Base-by-base conservation (phyloP, 768 basidiomycete genomes). In the Lyophyllum shimeji region DNA sequence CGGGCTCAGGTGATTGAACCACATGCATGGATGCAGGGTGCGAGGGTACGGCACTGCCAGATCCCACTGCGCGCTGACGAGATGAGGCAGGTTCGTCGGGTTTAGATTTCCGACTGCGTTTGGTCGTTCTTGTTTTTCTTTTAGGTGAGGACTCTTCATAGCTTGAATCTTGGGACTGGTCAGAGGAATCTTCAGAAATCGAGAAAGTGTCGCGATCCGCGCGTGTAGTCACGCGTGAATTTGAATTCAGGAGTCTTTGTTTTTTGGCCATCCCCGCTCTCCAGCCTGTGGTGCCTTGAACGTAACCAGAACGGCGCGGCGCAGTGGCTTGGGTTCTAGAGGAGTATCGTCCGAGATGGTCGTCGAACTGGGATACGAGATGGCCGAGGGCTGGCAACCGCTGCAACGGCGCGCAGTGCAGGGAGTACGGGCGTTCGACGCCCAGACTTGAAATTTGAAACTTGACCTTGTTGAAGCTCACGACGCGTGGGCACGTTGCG, bases 1-100 rank as follows among this genome's bases (percentile, higher is more conserved):
- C 69, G 20, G 73, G 56, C 13, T 63, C 69, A 17, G 79, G 67
- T 37, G 69, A 63, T 5, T 64, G 60, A 18, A 90, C 76, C 46
- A 70, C 61, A 65, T 90, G 89, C 51, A 67, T 68, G 29, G 82
- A 77, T 53, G 64, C 68, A 21, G 78, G 56, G 65, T 88, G 87
- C 45, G 51, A 46, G 45, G 24, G 24, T 29, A 53, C 34, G 49
- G 46, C 18, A 44, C 47, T 18, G 20, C 29, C 29, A 9, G 12
- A 11, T 47, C 50, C 34, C 17, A 18, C 33, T n/a, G 23, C 12
- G 27, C n/a, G 27, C 31, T 40, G 50, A 37, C 23, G 24, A 20
- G 42, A 40, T n/a, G 8, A 17, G 11, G 37, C 17, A 52, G 46
- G 25, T 53, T 46, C 21, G 34, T 48, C 23, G 3, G 48, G 17